phyloP scores from a whole-genome alignment of 352 stramenopile species.

The Phytophthora cryptogea region DNA sequence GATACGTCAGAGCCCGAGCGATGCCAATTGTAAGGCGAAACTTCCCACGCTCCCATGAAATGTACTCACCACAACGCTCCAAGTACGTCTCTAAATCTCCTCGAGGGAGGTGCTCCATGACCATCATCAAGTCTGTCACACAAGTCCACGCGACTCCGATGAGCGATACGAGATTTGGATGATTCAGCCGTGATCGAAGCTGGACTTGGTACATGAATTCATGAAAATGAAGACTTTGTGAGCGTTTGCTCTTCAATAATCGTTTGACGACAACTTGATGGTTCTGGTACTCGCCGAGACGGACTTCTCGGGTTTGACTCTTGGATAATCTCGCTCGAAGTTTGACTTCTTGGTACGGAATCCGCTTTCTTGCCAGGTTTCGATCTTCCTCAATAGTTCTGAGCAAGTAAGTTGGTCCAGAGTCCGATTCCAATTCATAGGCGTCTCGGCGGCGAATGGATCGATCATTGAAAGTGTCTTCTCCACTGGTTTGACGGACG shows the following conservation, averaged over 20 bases:
- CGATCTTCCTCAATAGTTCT: slow-evolving; percentile 23
- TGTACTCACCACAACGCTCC: slow-evolving; percentile 5
- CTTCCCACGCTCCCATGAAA: slow-evolving; percentile 32
- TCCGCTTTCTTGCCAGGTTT: slow-evolving; percentile 15
- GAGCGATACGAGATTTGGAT: slow-evolving; percentile 43
- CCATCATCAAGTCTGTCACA: slow-evolving; percentile 39
- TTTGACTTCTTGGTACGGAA: slow-evolving; percentile 37
- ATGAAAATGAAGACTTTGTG: slow-evolving; percentile 29
- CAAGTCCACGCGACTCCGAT: slow-evolving; percentile 52
- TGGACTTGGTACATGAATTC: slow-evolving; percentile 47
- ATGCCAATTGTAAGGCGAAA: slow-evolving; percentile 38
- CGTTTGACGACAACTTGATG: slow-evolving; percentile 46
- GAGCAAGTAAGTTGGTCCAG: slow-evolving; percentile 16
- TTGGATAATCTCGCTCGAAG: slow-evolving; percentile 21
- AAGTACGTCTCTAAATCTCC: slow-evolving; percentile 34
- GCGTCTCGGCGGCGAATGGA: slow-evolving; percentile 16
- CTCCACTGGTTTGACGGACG: slow-evolving; percentile 5
- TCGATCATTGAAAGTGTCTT: slow-evolving; percentile 2
- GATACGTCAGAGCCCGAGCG: slow-evolving; percentile 38
- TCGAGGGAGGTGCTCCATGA: slow-evolving; percentile 33
- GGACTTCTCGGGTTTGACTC: slow-evolving; percentile 45
- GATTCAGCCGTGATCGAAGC: slow-evolving; percentile 32
- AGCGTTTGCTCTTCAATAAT: slow-evolving; percentile 38
- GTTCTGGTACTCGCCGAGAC: slow-evolving; percentile 30
- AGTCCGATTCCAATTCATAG: slow-evolving; percentile 24